phyloP scores from a whole-genome alignment of 371 early-diverging fungal species.

The Mortierella sp. region DNA sequence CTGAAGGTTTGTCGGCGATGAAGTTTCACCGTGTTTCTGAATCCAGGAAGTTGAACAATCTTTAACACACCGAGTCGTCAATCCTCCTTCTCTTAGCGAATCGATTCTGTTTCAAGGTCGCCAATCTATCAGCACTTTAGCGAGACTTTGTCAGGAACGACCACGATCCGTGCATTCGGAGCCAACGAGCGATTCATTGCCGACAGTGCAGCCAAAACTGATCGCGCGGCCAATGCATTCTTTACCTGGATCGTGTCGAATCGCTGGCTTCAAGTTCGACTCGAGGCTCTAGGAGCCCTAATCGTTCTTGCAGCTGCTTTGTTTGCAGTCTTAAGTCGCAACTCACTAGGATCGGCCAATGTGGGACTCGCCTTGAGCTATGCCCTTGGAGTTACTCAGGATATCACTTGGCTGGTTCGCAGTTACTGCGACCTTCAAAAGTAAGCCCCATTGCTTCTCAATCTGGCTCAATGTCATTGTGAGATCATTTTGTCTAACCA shows the following conservation, averaged over 20 bases:
- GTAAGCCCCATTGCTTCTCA: background rate
- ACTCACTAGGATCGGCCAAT: constrained; percentile 52
- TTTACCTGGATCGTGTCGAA: constrained; percentile 28
- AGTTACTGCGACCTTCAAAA: constrained; percentile 61
- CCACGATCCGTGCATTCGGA: constrained; percentile 46
- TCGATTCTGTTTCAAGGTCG: constrained; percentile 59
- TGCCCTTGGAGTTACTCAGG: constrained; percentile 79
- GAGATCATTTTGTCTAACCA: background rate
- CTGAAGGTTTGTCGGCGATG: background rate
- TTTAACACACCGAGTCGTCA: background rate
- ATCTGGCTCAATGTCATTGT: background rate
- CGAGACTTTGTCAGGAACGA: constrained; percentile 59
- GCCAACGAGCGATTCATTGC: constrained; percentile 28
- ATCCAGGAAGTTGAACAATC: too few relatives aligned
- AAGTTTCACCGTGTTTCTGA: too few relatives aligned
- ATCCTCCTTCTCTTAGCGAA: constrained; percentile 54
- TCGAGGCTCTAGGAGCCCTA: constrained; percentile 28
- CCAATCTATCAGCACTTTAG: constrained; percentile 60
- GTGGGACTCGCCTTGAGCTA: constrained; percentile 87
- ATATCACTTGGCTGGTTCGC: constrained; percentile 61
- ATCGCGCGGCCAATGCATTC: constrained; percentile 56
- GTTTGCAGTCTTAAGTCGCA: constrained; percentile 56
- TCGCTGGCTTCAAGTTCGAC: constrained; percentile 44
- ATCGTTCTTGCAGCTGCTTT: constrained; percentile 57
- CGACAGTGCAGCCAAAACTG: constrained; percentile 43